Evolutionary conservation across 208 protist species (phyloP).

Genomic region (Wallacemonas sp.): DNA sequence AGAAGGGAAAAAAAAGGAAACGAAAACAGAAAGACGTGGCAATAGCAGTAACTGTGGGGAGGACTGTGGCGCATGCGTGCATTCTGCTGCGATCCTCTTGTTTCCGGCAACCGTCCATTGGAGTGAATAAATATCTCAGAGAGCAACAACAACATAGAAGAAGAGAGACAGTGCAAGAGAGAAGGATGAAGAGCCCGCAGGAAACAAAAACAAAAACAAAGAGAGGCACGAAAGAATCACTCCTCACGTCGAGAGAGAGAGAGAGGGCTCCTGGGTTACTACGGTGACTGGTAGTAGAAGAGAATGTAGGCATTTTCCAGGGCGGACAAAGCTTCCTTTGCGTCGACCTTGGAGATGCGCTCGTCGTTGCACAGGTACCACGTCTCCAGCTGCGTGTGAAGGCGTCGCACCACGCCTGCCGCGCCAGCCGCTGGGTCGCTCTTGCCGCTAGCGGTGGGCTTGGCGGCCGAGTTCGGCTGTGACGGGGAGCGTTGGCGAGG

Average conservation of each 20-base stretch:
- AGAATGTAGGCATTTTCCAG: conserved; percentile 75
- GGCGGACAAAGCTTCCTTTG: conserved; percentile 40
- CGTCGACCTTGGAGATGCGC: conserved; percentile 38
- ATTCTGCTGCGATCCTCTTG: no score
- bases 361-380: conserved; percentile 88
- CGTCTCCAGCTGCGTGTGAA: conserved; percentile 15
- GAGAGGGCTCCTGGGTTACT: background rate
- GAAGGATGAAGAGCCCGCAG: background rate
- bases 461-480: background rate
- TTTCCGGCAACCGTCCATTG: no score
- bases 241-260: conserved; percentile 13
- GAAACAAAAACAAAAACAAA: conserved; percentile 8
- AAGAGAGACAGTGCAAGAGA: background rate
- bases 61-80: no score
- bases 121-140: no score
- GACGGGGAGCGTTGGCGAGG: no score
- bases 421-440: background rate
- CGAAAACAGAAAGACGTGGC: background rate
- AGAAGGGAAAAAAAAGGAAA: conserved; percentile 23
- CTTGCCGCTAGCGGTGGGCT: background rate
- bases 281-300: conserved; percentile 53
- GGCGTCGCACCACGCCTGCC: background rate
- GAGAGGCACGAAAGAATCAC: conserved; percentile 9
- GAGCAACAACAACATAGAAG: no score
- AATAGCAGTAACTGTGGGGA: background rate